Evolutionary conservation across 257 asterid genomes (phyloP), one percentile per base, ranked within the genome.

Genomic region (Henckelia pumila): DNA sequence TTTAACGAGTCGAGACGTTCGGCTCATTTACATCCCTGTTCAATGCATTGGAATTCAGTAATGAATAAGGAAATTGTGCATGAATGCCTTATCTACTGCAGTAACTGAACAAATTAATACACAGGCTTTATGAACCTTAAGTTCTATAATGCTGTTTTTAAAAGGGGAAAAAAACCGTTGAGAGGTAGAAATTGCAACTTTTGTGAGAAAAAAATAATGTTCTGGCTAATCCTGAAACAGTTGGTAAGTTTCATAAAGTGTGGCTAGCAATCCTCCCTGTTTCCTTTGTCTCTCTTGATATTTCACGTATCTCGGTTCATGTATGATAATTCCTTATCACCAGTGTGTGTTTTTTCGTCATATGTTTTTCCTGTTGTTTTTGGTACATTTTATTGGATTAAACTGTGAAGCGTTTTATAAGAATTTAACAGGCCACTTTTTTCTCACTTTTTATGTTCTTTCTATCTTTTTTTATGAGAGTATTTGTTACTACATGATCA

Each of bases 341-440:
- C 53, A 44, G 53, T 16, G 53, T 61, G 66, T 3, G 11, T 10
- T 17, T 40, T 40, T 37, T 11, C 13, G 50, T 6, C 50, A 40
- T 40, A 40, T 35, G 47, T 40, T 40, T 52, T 26, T 33, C 16
- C 30, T 35, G 24, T 35, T 47, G 10, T 50, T 19, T 56, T 20
- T 53, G 28, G 29, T 66, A 7, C 57, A n/a, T 73, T 40, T 50
- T 59, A 4, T 17, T 73, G 67, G 30, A 37, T 13, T 55, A 32
- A 13, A 22, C 20, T 6, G 9, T 35, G 47, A 57, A 61, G 53
- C 30, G 24, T 73, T 24, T 30, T 21, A 28, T 7, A 6, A 17
- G 50, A 14, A 63, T 21, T 17, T 33, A 19, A 68, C 66, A 23
- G 55, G 25, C 55, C 28, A 17, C 61, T 49, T 62, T 59, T 56